A percentile compares a stretch with the other conserved stretches of the same genome.
These are phyloP conservation scores for Bryoglossum gracile DNA, from an alignment of 495 filamentous ascomycete genomes.

Conservation along the genomic window DNA sequence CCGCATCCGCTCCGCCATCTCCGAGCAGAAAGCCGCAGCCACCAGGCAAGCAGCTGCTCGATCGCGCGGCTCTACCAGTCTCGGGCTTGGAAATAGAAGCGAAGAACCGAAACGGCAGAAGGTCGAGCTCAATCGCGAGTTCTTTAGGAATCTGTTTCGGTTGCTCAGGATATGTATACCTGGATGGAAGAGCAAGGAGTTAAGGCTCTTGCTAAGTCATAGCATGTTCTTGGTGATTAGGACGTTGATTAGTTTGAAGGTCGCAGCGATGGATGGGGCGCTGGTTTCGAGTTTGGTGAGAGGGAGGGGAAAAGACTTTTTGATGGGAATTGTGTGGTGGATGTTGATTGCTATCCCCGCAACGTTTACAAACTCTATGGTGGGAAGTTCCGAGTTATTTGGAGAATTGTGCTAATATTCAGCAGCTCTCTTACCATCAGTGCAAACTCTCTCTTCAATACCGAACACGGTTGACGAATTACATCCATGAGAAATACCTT, in stretches of 20 bases:
- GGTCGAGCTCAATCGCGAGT: conserved; percentile 91
- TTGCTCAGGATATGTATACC: conserved; percentile 85
- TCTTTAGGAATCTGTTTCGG: conserved; percentile 77
- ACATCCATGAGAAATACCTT: conserved; percentile 91
- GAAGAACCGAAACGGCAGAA: conserved; percentile 53
- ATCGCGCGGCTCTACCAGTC: conserved; percentile 43
- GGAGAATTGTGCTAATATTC: conserved; percentile 8
- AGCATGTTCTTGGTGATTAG: conserved; percentile 72
- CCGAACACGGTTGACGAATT: conserved; percentile 79
- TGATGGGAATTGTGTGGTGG: conserved; percentile 91
- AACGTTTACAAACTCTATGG: conserved; percentile 98
- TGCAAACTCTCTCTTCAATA: conserved; percentile 90
- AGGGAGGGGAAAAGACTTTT: conserved; percentile 85
- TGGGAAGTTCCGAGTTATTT: conserved; percentile 34
- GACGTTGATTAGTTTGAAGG: conserved; percentile 88
- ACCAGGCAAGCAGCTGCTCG: conserved; percentile 59
- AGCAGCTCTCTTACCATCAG: conserved; percentile 91
- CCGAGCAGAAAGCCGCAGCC: conserved; percentile 86
- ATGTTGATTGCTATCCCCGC: conserved; percentile 97
- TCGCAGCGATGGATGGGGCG: conserved; percentile 89
- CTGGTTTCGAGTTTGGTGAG: conserved; percentile 86
- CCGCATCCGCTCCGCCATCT: conserved; percentile 84
- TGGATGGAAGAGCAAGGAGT: conserved; percentile 80
- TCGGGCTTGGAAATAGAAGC: conserved; percentile 22
- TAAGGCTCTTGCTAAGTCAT: conserved; percentile 77